phyloP scores from a whole-genome alignment of 2,329 filamentous ascomycete species.

The Metarhizium rileyi region DNA sequence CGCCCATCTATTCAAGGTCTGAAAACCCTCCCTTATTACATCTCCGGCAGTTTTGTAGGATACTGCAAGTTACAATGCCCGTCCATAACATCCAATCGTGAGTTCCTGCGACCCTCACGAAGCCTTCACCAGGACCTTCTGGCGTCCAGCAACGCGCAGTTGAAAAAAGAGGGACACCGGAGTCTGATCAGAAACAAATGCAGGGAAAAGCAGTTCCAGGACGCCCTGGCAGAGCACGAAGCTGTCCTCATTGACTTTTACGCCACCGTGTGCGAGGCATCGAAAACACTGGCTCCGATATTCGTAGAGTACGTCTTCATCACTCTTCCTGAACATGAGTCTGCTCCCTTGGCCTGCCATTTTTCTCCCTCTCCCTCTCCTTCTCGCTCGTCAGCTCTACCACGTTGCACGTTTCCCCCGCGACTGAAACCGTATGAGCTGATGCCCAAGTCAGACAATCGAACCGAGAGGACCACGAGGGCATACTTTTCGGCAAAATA shows the following conservation, averaged over 20 bases:
- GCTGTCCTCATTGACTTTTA: slow-evolving; percentile 5
- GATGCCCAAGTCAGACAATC: not conserved
- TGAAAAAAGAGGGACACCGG: too few species aligned
- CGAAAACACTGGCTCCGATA: slow-evolving; percentile 5
- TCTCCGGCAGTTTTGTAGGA: too few species aligned
- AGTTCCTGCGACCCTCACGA: not conserved
- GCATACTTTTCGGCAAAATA: slow-evolving; percentile 2
- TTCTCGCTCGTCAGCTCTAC: too few species aligned
- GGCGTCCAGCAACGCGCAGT: too few species aligned
- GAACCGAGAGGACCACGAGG: slow-evolving; percentile 2
- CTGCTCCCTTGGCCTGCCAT: too few species aligned
- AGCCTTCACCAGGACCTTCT: not conserved
- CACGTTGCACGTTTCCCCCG: not conserved
- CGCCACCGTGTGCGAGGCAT: slow-evolving; percentile 2
- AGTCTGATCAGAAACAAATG: not conserved
- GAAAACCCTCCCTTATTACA: too few species aligned
- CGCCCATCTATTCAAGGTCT: too few species aligned
- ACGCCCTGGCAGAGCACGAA: not conserved
- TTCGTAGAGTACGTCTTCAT: slow-evolving; percentile 8
- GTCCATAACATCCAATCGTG: not conserved
- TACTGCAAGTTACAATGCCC: too few species aligned
- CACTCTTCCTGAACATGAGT: too few species aligned
- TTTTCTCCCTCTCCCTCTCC: too few species aligned
- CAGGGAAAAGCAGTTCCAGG: slow-evolving; percentile 1
- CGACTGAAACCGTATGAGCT: not conserved